Evolutionary conservation across 2,329 filamentous ascomycete species (phyloP), one percentile per base, ranked within the genome.

Genomic region (Acrocalymma vagum): DNA sequence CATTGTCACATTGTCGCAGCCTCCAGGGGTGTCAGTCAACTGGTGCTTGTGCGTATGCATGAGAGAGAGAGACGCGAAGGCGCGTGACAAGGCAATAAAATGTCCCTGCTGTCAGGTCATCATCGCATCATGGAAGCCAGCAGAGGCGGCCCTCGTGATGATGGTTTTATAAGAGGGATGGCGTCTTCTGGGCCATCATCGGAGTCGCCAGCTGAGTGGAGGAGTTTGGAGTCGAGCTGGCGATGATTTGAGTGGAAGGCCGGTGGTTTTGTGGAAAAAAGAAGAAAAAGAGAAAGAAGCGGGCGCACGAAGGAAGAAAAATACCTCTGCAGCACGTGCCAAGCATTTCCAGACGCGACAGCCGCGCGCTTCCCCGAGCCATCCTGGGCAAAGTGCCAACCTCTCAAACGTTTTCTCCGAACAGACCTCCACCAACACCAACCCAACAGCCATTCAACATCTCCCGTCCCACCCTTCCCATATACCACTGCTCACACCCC

Each of bases 91-190:
- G 55, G 48, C n/a, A n/a, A n/a, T n/a, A n/a, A 47, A 56, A 70
- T 84, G 82, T 84, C 70, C 77, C 81, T 78, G 73, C 78, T 80
- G 74, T 76, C 75, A 85, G 83, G 83, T 86, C 82, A 81, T 84
- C 82, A 80, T 72, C 81, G 74, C 69, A 76, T 86, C 83, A 80
- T 86, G 83, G 76, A 77, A 76, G 77, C 78, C 75, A n/a, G 68
- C 75, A 64, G 71, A 70, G 68, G 74, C 72, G 78, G 75, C 82
- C 81, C 83, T 90, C 86, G 82, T 84, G 81, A 84, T 81, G 80
- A 89, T 86, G 86, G 86, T 90, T 90, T 90, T 90, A 86, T 77
- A 86, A 83, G 81, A 81, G 85, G 80, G 72, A 69, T 72, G 63
- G 63, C 63, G 79, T 76, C 63, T 73, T 90, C 86, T 89, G 74